phyloP scores from a whole-genome alignment of 2,329 filamentous ascomycete genomes.

The Ophiognomonia clavigignenti-juglandacearum region DNA sequence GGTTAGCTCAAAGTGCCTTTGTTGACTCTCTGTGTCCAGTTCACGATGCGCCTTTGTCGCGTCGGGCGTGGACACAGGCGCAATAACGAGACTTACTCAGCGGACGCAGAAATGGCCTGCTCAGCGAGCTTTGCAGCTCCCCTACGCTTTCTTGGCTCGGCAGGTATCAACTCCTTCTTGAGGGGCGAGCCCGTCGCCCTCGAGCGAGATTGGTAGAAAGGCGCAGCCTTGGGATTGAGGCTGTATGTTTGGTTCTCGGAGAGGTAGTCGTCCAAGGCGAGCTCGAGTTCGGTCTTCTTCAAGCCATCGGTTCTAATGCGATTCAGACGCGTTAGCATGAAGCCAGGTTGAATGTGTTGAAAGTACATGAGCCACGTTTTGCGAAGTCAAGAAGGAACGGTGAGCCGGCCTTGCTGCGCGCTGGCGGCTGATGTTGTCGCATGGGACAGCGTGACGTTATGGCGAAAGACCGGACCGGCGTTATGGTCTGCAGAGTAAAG shows the following conservation, averaged over 20 bases:
- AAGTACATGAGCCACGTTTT: not conserved
- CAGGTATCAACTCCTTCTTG: constrained; percentile 46
- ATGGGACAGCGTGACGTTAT: not conserved
- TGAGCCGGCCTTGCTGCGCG: not conserved
- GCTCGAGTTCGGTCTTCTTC: constrained; percentile 77
- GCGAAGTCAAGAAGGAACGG: not conserved
- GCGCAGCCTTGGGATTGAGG: constrained; percentile 58
- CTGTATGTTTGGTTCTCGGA: constrained; percentile 63
- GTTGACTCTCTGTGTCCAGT: too few species aligned
- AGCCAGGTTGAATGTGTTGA: not conserved
- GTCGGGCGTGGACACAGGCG: too few species aligned
- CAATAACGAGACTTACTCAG: constrained; percentile 43
- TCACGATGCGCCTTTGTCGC: too few species aligned
- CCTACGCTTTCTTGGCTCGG: constrained; percentile 39
- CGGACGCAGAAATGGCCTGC: constrained; percentile 29
- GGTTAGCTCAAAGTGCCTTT: constrained; percentile 5
- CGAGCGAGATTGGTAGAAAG: constrained; percentile 70
- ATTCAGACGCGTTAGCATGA: constrained; percentile 18
- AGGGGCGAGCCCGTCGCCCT: constrained; percentile 56
- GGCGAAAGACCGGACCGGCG: too few species aligned
- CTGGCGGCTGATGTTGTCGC: not conserved
- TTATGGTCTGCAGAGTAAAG: too few species aligned
- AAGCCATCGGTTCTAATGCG: constrained; percentile 58
- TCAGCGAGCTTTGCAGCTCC: constrained; percentile 39
- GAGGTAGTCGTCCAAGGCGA: constrained; percentile 68